A percentile compares a stretch with the other conserved stretches of the same genome.
Evolutionary conservation across 805 yeast genomes (phyloP).

Genomic region (Wickerhamiella parazyma): DNA sequence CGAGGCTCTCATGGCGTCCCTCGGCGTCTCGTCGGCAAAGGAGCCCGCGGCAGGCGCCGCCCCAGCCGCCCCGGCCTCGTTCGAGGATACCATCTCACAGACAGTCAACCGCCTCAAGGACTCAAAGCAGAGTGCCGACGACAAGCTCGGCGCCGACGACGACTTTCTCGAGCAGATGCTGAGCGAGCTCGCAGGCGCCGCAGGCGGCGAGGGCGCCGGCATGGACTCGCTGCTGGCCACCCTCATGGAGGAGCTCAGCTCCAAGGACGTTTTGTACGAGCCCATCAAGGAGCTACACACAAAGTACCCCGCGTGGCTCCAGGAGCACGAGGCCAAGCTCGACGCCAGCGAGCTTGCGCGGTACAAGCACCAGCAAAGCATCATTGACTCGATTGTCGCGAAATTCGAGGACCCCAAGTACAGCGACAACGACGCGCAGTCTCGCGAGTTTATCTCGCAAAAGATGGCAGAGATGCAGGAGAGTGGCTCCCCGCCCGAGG

Average conservation of each 20-base stretch:
- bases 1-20: constrained; percentile 31
- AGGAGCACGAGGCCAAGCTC: constrained; percentile 33
- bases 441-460: constrained; percentile 39
- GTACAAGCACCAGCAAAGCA: constrained; percentile 47
- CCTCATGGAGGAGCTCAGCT: constrained; percentile 67
- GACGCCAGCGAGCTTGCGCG: constrained; percentile 35
- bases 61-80: constrained; percentile 20
- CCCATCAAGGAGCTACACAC: constrained; percentile 70
- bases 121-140: constrained; percentile 38
- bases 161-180: constrained; percentile 51
- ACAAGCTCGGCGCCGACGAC: constrained; percentile 27
- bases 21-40: constrained; percentile 12
- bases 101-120: constrained; percentile 71
- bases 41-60: constrained; percentile 9
- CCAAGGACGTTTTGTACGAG: constrained; percentile 75
- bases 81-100: constrained; percentile 63
- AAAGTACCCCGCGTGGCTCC: constrained; percentile 62
- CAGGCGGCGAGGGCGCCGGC: constrained; percentile 29
- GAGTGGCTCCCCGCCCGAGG: constrained; percentile 70
- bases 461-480: constrained; percentile 51
- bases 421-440: constrained; percentile 33
- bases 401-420: constrained; percentile 56
- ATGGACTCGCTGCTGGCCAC: constrained; percentile 55
- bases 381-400: constrained; percentile 46
- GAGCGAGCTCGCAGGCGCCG: constrained; percentile 36